Evolutionary conservation across 2,329 filamentous ascomycete genomes (phyloP).

Genomic region (Beauveria sp.): DNA sequence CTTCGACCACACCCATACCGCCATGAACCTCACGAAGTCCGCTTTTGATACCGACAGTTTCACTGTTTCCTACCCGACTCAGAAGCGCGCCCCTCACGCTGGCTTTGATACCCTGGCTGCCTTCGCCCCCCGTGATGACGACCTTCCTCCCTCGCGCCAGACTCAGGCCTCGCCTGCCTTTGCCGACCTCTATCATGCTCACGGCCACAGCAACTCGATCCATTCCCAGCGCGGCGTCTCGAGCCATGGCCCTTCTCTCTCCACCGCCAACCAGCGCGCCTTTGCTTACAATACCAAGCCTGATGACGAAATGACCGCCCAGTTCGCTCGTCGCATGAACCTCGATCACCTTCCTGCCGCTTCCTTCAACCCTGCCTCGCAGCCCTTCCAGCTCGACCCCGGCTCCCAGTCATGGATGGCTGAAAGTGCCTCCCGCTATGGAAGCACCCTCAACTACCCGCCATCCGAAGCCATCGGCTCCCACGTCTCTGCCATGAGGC

Average conservation of each 20-base stretch:
- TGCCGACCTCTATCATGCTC: constrained; percentile 25
- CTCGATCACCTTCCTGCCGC: constrained; percentile 24
- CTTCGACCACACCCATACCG: constrained; percentile 37
- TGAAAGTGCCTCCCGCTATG: constrained; percentile 21
- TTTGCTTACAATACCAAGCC: constrained; percentile 31
- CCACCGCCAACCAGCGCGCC: constrained; percentile 29
- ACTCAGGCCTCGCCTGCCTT: constrained; percentile 36
- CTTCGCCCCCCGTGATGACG: constrained; percentile 39
- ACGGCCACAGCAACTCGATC: constrained; percentile 36
- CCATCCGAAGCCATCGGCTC: constrained; percentile 23
- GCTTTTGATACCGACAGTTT: constrained; percentile 20
- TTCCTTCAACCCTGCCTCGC: constrained; percentile 23
- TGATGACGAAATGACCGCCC: constrained; percentile 29
- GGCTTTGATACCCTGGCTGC: constrained; percentile 28
- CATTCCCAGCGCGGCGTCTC: constrained; percentile 38
- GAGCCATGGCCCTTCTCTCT: constrained; percentile 39
- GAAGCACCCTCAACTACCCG: constrained; percentile 20
- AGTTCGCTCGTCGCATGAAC: constrained; percentile 25
- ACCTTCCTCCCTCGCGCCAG: constrained; percentile 48
- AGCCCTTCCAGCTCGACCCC: constrained; percentile 40
- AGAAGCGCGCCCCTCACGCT: constrained; percentile 28
- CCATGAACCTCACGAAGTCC: constrained; percentile 32
- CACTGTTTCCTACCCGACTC: constrained; percentile 18
- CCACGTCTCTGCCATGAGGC: constrained; percentile 24
- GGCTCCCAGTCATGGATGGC: constrained; percentile 38